A percentile compares a stretch with the other conserved stretches of the same genome.
phyloP scores from a whole-genome alignment of 345 rosid species.

The Chamaenerion angustifolium region DNA sequence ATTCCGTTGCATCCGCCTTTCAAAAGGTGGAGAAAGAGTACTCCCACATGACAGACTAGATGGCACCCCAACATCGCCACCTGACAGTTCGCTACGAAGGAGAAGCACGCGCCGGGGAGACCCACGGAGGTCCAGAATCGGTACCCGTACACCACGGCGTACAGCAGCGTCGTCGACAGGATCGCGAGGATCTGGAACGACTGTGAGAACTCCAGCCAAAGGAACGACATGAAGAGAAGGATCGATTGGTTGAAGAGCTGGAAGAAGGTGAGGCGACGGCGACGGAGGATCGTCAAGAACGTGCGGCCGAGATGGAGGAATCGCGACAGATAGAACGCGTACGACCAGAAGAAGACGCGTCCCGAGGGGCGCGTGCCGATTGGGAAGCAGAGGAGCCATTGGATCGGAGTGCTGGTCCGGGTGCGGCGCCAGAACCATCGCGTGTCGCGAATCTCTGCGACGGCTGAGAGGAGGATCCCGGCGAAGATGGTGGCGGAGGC shows the following conservation, averaged over 20 bases:
- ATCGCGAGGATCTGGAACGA: slow-evolving; percentile 80
- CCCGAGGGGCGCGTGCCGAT: slow-evolving; percentile 95
- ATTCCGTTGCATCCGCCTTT: slow-evolving; percentile 92
- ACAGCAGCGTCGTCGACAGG: slow-evolving; percentile 42
- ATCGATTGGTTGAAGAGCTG: slow-evolving; percentile 61
- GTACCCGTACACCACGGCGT: slow-evolving; percentile 71
- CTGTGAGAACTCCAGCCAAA: slow-evolving; percentile 91
- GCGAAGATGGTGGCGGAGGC: slow-evolving; percentile 56
- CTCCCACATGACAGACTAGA: slow-evolving; percentile 66
- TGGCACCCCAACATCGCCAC: slow-evolving; percentile 46
- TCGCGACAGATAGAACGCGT: slow-evolving; percentile 72
- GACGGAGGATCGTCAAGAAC: slow-evolving; percentile 38
- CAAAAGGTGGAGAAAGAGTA: slow-evolving; percentile 47
- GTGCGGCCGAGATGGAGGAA: slow-evolving; percentile 73
- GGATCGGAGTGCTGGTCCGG: slow-evolving; percentile 47
- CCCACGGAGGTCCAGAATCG: slow-evolving; percentile 91
- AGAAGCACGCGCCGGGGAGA: slow-evolving; percentile 54
- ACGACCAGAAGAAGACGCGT: slow-evolving; percentile 96
- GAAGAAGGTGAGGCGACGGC: slow-evolving; percentile 38
- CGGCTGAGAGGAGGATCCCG: slow-evolving; percentile 64
- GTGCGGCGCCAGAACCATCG: slow-evolving; percentile 75
- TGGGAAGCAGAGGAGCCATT: slow-evolving; percentile 97
- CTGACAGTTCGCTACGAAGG: slow-evolving; percentile 59
- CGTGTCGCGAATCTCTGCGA: slow-evolving; percentile 72
- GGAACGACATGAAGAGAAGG: slow-evolving; percentile 54